Percentiles rank a stretch among this genome's conserved stretches.
Conservation (phyloP, 495 filamentous ascomycete species). For the Trichoderma asperelloides region DNA sequence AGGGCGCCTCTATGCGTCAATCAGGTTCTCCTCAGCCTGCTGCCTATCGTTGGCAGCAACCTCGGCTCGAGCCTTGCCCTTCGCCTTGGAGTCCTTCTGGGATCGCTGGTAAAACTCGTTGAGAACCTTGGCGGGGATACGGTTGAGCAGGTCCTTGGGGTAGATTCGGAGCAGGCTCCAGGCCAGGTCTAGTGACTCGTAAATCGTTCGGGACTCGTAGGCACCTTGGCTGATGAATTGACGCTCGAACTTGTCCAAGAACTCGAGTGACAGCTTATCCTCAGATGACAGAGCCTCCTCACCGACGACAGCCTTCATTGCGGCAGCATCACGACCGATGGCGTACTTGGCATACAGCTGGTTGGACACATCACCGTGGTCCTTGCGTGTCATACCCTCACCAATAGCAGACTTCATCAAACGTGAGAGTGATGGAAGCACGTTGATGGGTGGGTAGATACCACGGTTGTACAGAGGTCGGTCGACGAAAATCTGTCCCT, state of each 20-base stretch:
- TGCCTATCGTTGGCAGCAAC: conserved; percentile 45
- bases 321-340: conserved; percentile 93
- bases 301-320: conserved; percentile 99
- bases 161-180: conserved; percentile 95
- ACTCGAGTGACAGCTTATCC: conserved; percentile 96
- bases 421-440: conserved; percentile 94
- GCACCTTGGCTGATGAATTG: conserved; percentile 85
- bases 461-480: conserved; percentile 92
- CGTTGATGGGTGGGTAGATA: conserved; percentile 98
- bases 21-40: conserved; percentile 53
- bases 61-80: conserved; percentile 48
- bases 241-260: conserved; percentile 95
- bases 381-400: conserved; percentile 87
- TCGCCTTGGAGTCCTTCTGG: conserved; percentile 47
- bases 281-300: conserved; percentile 92
- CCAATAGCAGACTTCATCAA: conserved; percentile 99
- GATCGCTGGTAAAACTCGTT: conserved; percentile 85
- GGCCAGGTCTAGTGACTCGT: conserved; percentile 86
- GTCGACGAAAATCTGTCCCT: conserved; percentile 97
- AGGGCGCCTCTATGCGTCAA: conserved; percentile 44
- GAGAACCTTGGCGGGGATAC: conserved; percentile 88
- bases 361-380: conserved; percentile 97
- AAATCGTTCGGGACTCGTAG: conserved; percentile 85
- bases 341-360: conserved; percentile 99
- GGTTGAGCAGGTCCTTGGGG: conserved; percentile 94